Percentiles rank a stretch among this genome's conserved stretches.
phyloP scores from a whole-genome alignment of 2,329 filamentous ascomycete species.

The Raffaelea deltoideospora region DNA sequence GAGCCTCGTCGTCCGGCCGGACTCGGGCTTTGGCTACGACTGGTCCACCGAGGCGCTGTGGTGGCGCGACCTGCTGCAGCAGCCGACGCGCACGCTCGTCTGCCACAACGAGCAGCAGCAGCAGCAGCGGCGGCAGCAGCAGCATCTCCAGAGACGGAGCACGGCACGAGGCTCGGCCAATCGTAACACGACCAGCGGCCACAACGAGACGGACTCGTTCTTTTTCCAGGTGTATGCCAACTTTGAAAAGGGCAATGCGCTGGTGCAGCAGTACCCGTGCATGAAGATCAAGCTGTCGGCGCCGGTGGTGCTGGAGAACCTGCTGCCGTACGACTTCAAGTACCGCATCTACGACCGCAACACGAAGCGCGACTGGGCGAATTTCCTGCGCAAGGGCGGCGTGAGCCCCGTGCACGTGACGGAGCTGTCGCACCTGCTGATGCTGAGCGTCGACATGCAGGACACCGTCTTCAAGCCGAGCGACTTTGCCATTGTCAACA shows the following conservation, averaged over 20 bases:
- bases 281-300: constrained; percentile 89
- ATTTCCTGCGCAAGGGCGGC: constrained; percentile 91
- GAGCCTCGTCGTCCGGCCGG: constrained; percentile 72
- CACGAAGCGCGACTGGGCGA: constrained; percentile 97
- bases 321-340: constrained; percentile 96
- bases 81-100: constrained; percentile 72
- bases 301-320: constrained; percentile 84
- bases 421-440: constrained; percentile 79
- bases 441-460: constrained; percentile 92
- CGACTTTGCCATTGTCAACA: constrained; percentile 95
- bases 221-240: constrained; percentile 91
- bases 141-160: too few species aligned
- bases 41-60: constrained; percentile 85
- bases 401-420: constrained; percentile 96
- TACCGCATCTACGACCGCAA: constrained; percentile 98
- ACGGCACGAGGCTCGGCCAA: too few species aligned
- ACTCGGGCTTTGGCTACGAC: constrained; percentile 89
- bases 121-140: too few species aligned
- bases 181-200: too few species aligned
- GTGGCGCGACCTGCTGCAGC: constrained; percentile 82
- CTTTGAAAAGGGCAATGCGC: constrained; percentile 69
- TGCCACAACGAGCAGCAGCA: constrained; percentile 84
- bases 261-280: constrained; percentile 76
- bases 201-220: constrained; percentile 77
- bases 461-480: constrained; percentile 89